These are phyloP conservation scores for Emydomyces testavorans DNA, from an alignment of 2,329 filamentous ascomycete genomes.

Conservation along the genomic window DNA sequence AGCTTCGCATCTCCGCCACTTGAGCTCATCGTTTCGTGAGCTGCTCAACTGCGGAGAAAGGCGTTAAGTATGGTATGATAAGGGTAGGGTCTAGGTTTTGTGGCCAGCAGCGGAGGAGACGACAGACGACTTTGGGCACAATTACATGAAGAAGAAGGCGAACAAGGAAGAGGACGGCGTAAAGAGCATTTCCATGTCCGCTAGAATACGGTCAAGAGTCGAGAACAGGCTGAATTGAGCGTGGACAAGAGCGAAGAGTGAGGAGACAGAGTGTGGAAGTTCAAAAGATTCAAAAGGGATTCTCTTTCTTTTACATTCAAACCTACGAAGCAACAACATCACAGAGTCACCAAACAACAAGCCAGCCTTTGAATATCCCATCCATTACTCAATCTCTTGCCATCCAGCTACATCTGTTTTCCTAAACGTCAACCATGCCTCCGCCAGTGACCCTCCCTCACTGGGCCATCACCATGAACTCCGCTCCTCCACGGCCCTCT, in stretches of 20 bases:
- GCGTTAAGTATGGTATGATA: too few species aligned
- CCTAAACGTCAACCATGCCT: slow-evolving; percentile 14
- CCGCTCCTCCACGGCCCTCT: slow-evolving; percentile 51
- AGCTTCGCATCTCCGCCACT: slow-evolving; percentile 94
- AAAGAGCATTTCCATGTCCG: background rate
- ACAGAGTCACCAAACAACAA: too few species aligned
- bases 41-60: slow-evolving; percentile 8
- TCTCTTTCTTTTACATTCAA: too few species aligned
- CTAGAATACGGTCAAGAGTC: background rate
- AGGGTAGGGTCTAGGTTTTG: background rate
- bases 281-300: too few species aligned
- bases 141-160: background rate
- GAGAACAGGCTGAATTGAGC: background rate
- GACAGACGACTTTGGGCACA: too few species aligned
- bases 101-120: too few species aligned
- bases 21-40: slow-evolving; percentile 43
- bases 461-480: slow-evolving; percentile 75
- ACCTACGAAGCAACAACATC: too few species aligned
- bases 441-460: slow-evolving; percentile 35
- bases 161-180: background rate
- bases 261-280: too few species aligned
- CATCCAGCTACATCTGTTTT: background rate
- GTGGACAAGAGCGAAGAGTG: too few species aligned
- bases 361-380: too few species aligned
- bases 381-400: too few species aligned